Evolutionary conservation across 2,329 filamentous ascomycete species (phyloP).

Genomic region (Fusarium abutilonis): DNA sequence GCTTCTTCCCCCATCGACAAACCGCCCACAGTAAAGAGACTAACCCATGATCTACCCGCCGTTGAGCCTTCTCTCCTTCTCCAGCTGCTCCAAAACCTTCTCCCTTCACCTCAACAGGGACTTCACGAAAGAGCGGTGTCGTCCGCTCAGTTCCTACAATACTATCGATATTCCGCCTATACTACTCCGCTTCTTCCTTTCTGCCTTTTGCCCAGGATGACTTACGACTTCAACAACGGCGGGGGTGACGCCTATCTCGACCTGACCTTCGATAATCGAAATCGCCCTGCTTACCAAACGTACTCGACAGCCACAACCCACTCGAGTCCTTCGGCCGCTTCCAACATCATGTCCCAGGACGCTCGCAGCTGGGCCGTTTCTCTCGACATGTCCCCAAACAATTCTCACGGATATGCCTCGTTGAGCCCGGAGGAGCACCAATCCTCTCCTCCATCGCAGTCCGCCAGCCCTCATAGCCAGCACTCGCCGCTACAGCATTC

Average conservation of each 20-base stretch:
- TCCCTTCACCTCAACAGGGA: conserved; percentile 46
- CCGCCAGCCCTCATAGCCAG: conserved; percentile 63
- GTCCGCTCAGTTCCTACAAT: conserved; percentile 51
- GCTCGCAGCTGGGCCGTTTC: conserved; percentile 61
- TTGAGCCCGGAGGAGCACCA: conserved; percentile 62
- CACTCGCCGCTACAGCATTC: conserved; percentile 63
- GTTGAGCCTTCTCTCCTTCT: conserved; percentile 44
- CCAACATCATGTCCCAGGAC: conserved; percentile 51
- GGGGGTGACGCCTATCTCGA: conserved; percentile 69
- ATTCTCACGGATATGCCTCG: conserved; percentile 58
- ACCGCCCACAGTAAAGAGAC: conserved; percentile 42
- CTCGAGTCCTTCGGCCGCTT: conserved; percentile 48
- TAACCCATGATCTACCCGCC: conserved; percentile 40
- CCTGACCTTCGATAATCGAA: conserved; percentile 68
- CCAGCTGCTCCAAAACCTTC: conserved; percentile 45
- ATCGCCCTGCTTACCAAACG: conserved; percentile 57
- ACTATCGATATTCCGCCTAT: conserved; percentile 46
- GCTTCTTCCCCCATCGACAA: conserved; percentile 51
- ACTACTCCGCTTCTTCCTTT: conserved; percentile 48
- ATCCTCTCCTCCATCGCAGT: conserved; percentile 60
- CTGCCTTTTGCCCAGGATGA: conserved; percentile 57
- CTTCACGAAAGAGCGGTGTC: conserved; percentile 58
- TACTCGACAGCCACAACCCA: conserved; percentile 45
- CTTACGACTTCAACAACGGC: conserved; percentile 69
- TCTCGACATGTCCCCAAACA: conserved; percentile 60